Evolutionary conservation across 106 monocot species (phyloP), one percentile per base, ranked within the genome.

Genomic region (Phalaenopsis aphrodite): DNA sequence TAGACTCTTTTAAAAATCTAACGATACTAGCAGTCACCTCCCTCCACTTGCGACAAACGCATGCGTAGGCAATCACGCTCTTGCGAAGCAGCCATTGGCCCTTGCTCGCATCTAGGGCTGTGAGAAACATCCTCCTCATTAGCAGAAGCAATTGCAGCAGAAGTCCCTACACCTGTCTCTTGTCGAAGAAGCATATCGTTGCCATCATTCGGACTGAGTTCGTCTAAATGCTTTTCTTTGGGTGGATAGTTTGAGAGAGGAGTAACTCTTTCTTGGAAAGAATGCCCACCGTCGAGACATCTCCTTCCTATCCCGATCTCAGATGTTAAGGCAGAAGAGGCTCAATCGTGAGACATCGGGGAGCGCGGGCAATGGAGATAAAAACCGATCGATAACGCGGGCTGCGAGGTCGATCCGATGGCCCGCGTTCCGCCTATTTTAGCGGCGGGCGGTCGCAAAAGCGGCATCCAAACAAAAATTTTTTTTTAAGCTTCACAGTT

Each of bases 31-130:
- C 45, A n/a, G 96, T 86, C 80, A 87, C 79, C 69, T 92, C 87
- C 48, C 94, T 84, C 96, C 96, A 97, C 79, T 87, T 72, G 75
- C 85, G 84, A 80, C 93, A 89, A 15, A 93, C 93, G 75, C 88
- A 84, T 9, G 89, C 89, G 82, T 92, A 97, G 15, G 90, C 73
- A 12, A 97, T 94, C 3, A 97, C 94, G 83, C 79, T 87, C 85
- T 81, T 85, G 56, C 96, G 78, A 47, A 77, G 56, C 61, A 93
- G 96, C 96, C 96, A 97, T 66, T 66, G 65, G 39, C 84, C 88
- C 75, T 89, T 91, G 69, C 86, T 94, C 8, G 94, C 86, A 55
- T 45, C 43, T 6, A 45, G 87, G 94, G 92, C 82, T 97, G 56
- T 67, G 55, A 97, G 81, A 37, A 97, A 85, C 43, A 45, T 45